These are phyloP conservation scores for Fusarium goolgardi DNA, from an alignment of 2,329 filamentous ascomycete species.

Conservation along the genomic window DNA sequence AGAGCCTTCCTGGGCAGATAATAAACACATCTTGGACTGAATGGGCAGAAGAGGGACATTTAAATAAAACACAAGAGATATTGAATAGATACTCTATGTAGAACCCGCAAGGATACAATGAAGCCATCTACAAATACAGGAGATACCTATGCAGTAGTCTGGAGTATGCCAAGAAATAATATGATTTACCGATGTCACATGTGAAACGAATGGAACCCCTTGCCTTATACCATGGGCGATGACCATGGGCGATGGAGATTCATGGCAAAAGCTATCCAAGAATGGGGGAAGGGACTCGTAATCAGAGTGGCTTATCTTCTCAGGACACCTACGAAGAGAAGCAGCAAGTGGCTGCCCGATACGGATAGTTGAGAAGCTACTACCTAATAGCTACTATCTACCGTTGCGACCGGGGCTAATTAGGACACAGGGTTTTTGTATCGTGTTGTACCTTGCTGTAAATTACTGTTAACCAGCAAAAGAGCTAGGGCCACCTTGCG, in stretches of 20 bases:
- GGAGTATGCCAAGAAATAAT: neutral
- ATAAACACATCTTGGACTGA: conserved; percentile 68
- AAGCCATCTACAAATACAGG: neutral
- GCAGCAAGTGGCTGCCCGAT: neutral
- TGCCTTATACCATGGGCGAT: neutral
- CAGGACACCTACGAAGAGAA: neutral
- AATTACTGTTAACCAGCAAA: conserved; percentile 1
- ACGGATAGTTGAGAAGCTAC: conserved; percentile 11
- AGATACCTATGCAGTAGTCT: neutral
- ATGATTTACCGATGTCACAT: neutral
- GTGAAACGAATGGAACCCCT: neutral
- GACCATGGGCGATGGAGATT: neutral
- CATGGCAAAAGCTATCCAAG: neutral
- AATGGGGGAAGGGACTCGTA: conserved; percentile 26
- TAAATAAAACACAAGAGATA: neutral
- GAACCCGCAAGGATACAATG: neutral
- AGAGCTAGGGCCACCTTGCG: conserved; percentile 43
- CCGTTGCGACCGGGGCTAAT: conserved; percentile 11
- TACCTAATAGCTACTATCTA: neutral
- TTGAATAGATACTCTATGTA: neutral
- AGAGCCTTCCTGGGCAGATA: conserved; percentile 71
- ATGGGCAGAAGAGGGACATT: neutral
- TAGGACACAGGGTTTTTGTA: conserved; percentile 14
- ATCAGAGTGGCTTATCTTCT: conserved; percentile 30
- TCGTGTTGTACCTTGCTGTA: conserved; percentile 12